A percentile compares a stretch with the other conserved stretches of the same genome.
Conservation (phyloP, 2,329 filamentous ascomycete genomes). For the Endothia cerciana region DNA sequence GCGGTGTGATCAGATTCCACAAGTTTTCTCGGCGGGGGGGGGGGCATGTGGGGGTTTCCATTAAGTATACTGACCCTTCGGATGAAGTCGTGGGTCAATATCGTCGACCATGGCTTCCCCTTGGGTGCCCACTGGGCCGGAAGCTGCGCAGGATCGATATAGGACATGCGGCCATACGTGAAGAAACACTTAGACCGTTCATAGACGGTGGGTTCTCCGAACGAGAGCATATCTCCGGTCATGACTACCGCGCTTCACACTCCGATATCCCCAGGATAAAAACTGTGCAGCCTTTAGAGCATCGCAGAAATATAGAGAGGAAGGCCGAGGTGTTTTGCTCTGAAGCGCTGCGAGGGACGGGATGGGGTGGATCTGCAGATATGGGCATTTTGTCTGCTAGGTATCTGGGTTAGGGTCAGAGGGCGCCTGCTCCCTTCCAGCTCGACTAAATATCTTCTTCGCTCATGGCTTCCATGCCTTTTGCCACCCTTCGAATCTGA, state of each 20-base stretch:
- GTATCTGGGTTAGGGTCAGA: constrained; percentile 3
- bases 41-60: no score
- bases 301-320: background rate
- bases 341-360: background rate
- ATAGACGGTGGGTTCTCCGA: constrained; percentile 50
- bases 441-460: background rate
- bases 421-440: no score
- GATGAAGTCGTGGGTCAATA: constrained; percentile 67
- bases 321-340: background rate
- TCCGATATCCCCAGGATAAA: background rate
- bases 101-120: constrained; percentile 74
- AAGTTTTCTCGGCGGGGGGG: no score
- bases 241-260: background rate
- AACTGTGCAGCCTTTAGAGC: background rate
- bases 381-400: background rate
- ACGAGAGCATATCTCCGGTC: constrained; percentile 47
- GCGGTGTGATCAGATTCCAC: background rate
- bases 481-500: background rate
- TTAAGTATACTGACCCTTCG: constrained; percentile 69
- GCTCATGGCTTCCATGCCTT: background rate
- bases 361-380: constrained; percentile 5
- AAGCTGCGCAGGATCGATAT: constrained; percentile 71
- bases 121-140: constrained; percentile 73
- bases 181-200: constrained; percentile 73
- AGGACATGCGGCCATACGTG: constrained; percentile 68